These are phyloP conservation scores for Lipomyces anomalus DNA, from an alignment of 805 yeast genomes.

Conservation along the genomic window DNA sequence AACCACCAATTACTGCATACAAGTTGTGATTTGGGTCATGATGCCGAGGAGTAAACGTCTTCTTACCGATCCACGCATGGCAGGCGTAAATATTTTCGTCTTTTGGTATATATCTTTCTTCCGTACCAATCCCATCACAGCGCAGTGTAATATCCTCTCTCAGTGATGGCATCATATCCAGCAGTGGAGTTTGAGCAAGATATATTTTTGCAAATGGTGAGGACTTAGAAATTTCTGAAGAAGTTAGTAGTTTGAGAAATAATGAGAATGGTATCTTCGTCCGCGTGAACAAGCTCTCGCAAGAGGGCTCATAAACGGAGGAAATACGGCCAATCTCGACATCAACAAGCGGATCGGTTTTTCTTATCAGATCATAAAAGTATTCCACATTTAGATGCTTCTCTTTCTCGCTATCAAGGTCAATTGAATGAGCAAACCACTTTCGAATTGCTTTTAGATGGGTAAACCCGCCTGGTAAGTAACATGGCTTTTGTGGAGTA, in stretches of 20 bases:
- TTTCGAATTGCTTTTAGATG: too few relatives aligned
- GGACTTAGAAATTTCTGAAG: slow-evolving; percentile 1
- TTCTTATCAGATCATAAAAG: too few relatives aligned
- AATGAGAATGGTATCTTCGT: slow-evolving; percentile 16
- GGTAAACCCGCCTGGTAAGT: too few relatives aligned
- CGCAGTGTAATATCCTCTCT: slow-evolving; percentile 12
- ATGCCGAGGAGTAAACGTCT: slow-evolving; percentile 22
- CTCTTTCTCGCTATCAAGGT: too few relatives aligned
- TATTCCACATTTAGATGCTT: too few relatives aligned
- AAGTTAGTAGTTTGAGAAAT: slow-evolving; percentile 10
- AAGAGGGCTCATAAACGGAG: neutral
- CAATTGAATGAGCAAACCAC: too few relatives aligned
- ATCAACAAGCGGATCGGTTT: slow-evolving; percentile 16
- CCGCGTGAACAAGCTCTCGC: slow-evolving; percentile 4
- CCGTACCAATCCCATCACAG: too few relatives aligned
- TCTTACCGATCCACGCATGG: slow-evolving; percentile 23
- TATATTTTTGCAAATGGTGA: slow-evolving; percentile 7
- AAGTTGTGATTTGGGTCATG: slow-evolving; percentile 23
- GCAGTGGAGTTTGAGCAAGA: slow-evolving; percentile 21
- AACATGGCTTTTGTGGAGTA: too few relatives aligned
- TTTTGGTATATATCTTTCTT: slow-evolving; percentile 7
- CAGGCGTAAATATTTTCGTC: slow-evolving; percentile 9
- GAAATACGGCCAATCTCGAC: slow-evolving; percentile 14
- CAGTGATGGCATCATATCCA: slow-evolving; percentile 10
- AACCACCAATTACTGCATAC: slow-evolving; percentile 21